Evolutionary conservation across 805 yeast species (phyloP).

Genomic region (Cyberlindnera mississippiensis): DNA sequence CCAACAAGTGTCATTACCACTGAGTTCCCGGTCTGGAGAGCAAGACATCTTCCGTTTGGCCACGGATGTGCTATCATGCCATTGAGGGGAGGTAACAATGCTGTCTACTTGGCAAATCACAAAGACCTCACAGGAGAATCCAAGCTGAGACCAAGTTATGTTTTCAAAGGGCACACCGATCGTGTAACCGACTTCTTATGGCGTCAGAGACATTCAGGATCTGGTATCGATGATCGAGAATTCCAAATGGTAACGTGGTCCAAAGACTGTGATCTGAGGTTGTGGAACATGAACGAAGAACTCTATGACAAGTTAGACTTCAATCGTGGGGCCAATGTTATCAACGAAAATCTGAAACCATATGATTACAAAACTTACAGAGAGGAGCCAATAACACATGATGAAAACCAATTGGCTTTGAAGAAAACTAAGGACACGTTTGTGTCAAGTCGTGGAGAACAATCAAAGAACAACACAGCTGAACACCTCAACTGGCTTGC

Average conservation of each 20-base stretch:
- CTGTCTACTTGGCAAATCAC: constrained; percentile 34
- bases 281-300: constrained; percentile 67
- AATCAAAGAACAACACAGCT: constrained; percentile 34
- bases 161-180: constrained; percentile 78
- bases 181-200: constrained; percentile 87
- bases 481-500: constrained; percentile 89
- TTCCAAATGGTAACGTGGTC: constrained; percentile 95
- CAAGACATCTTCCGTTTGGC: constrained; percentile 88
- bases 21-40: constrained; percentile 84
- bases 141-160: constrained; percentile 47
- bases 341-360: constrained; percentile 30
- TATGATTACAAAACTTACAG: constrained; percentile 47
- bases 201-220: constrained; percentile 58
- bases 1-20: constrained; percentile 63
- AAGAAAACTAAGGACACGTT: constrained; percentile 37
- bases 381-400: constrained; percentile 40
- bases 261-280: constrained; percentile 74
- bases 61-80: constrained; percentile 88
- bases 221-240: constrained; percentile 62
- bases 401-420: constrained; percentile 30
- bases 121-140: constrained; percentile 29
- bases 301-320: constrained; percentile 45
- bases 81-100: constrained; percentile 71
- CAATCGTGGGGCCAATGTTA: constrained; percentile 31
- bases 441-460: constrained; percentile 37